Evolutionary conservation across 2,329 filamentous ascomycete genomes (phyloP), one percentile per base, ranked within the genome.

Genomic region (Lasiodiplodia citricola): DNA sequence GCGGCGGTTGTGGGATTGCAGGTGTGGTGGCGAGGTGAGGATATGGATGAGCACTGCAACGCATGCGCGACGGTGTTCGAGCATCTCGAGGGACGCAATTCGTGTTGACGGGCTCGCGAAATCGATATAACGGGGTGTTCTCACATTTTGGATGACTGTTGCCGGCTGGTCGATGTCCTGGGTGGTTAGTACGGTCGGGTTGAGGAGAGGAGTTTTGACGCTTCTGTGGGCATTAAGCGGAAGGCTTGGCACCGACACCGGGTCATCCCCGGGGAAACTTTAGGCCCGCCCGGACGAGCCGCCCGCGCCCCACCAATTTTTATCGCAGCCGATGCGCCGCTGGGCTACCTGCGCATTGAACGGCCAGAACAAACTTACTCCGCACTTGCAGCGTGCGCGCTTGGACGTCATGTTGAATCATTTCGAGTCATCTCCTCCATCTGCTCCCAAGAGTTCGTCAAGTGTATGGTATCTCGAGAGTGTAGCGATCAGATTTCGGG

Each of bases 101-200:
- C 35, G 54, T 16, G 23, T 13, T 11, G 68, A 23, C 35, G 70
- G 69, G 66, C 69, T 67, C 70, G 70, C 63, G 65, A 70, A 69
- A 66, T 57, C 63, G 70, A 70, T 71, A 71, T 66, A 69, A 73
- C 70, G 69, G 72, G 72, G 71, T 70, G 66, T 71, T 72, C 79
- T 80, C 80, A 80, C 79, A 80, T 80, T 80, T 80, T 80, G 73
- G 77, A 80, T 79, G 71, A 76, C 77, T 76, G 78, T 75, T 77
- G 75, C 76, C 74, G 77, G 75, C 75, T 64, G 67, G 77, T 79
- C 76, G 78, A 60, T 69, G 68, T 68, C 67, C 67, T 68, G 67
- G 28, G 62, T 66, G 41, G 66, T 63, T 68, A 63, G 57, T 47
- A 63, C 47, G 47, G 28, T 52, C 66, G 66, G 66, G 66, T 67